phyloP scores from a whole-genome alignment of 495 filamentous ascomycete species.

The Hyaloscypha bicolor region DNA sequence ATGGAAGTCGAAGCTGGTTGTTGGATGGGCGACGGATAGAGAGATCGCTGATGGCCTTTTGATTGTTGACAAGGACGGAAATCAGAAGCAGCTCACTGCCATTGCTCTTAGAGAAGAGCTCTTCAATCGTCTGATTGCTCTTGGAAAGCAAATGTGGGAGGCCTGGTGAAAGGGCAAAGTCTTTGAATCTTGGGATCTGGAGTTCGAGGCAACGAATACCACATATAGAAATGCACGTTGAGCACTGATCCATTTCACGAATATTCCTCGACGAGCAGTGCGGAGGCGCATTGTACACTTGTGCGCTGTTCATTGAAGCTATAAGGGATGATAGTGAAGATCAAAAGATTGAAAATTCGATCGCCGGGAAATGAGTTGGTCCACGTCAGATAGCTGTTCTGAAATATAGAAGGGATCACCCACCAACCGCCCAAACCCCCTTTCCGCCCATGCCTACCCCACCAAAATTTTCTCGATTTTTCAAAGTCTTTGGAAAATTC shows the following conservation, averaged over 20 bases:
- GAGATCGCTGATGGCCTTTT: constrained; percentile 81
- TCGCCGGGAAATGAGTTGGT: too few species aligned
- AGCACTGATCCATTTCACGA: background rate
- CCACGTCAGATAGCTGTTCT: too few species aligned
- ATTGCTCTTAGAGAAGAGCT: constrained; percentile 76
- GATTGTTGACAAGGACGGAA: constrained; percentile 58
- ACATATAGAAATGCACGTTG: background rate
- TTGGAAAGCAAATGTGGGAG: constrained; percentile 89
- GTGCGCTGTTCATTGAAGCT: too few species aligned
- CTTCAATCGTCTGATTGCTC: constrained; percentile 81
- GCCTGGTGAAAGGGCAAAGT: constrained; percentile 54
- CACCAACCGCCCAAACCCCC: too few species aligned
- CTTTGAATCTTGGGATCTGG: background rate
- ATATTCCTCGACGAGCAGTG: too few species aligned
- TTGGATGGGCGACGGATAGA: constrained; percentile 77
- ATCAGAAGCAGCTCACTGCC: constrained; percentile 66
- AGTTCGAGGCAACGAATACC: background rate
- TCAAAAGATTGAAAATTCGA: too few species aligned
- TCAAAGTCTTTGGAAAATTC: too few species aligned
- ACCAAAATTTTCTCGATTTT: too few species aligned
- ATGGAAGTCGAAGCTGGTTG: constrained; percentile 85
- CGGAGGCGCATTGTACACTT: too few species aligned
- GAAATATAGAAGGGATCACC: too few species aligned
- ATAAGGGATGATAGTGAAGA: too few species aligned
- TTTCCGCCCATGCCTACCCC: too few species aligned